Base-by-base conservation (phyloP, 2,329 filamentous ascomycete species). In the Ceratocystis cacaofunesta region DNA sequence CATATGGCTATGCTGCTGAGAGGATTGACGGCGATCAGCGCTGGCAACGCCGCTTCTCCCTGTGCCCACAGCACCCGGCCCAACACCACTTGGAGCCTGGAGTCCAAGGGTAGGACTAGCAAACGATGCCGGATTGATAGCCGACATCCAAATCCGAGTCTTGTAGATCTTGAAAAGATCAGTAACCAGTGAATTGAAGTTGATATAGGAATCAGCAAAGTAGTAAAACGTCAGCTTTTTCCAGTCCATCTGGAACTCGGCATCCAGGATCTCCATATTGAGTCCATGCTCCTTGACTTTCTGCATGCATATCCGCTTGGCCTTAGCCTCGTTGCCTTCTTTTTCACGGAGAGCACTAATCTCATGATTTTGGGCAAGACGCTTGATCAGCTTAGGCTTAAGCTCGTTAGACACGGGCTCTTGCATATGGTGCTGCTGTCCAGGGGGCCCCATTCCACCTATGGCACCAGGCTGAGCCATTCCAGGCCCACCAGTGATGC, bases 101-200 rank as follows among this genome's bases (percentile, higher is more conserved):
- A 91, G 78, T 30, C 87, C 87, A 61, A 89, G 79, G 2, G 85
- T 85, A 19, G 89, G 88, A 68, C 86, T 92, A 28, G 89, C 89
- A 74, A 97, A 96, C 0, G 92, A 96, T 4, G 92, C 94, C 6
- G 94, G 94, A 73, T 99, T 99, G 75, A 99, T 95, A 3, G 94
- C 94, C 3, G 92, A 97, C 90, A 99, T 96, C 94, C 94, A 99
- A 71, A 99, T 99, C 70, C 95, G 85, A 25, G 92, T 96, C 79
- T 99, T 99, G 81, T 97, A 99, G 68, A 97, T 92, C 77, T 97
- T 97, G 82, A 97, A 99, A 12, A 99, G 81, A 73, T 99, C 94
- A 0, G 92, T 96, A 64, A 99, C 94, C 17, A 99, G 84, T 1
- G 90, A 90, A 74, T 99, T 99, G 81, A 99, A 99, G 77, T 97